Percentiles rank a stretch among this genome's conserved stretches.
Conservation (phyloP, 2,329 filamentous ascomycete species). For the Colletotrichum eremochloae region DNA sequence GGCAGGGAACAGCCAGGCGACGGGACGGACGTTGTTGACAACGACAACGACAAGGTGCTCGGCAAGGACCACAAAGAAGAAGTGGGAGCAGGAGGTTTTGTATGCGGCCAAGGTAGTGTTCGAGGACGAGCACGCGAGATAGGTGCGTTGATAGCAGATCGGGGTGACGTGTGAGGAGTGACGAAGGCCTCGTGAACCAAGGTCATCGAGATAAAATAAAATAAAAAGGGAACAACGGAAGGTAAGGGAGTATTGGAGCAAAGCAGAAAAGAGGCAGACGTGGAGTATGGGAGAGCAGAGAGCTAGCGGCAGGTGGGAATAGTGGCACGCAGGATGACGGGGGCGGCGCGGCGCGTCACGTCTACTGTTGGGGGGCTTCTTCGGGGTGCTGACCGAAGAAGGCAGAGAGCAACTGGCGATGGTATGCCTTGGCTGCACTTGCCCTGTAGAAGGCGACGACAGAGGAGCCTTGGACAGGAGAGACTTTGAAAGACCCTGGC, state of each 20-base stretch:
- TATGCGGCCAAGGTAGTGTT: slow-evolving; percentile 5
- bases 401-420: slow-evolving; percentile 13
- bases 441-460: slow-evolving; percentile 23
- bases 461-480: slow-evolving; percentile 26
- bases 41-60: slow-evolving; percentile 20
- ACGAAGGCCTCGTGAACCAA: slow-evolving; percentile 22
- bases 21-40: slow-evolving; percentile 1
- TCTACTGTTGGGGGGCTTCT: neutral
- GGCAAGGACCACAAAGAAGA: slow-evolving; percentile 16
- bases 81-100: neutral
- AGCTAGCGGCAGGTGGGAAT: slow-evolving; percentile 37
- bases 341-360: slow-evolving; percentile 20
- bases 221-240: slow-evolving; percentile 24
- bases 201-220: slow-evolving; percentile 27
- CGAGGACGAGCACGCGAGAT: slow-evolving; percentile 8
- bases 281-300: slow-evolving; percentile 25
- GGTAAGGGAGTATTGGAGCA: slow-evolving; percentile 25
- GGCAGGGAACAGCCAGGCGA: slow-evolving; percentile 11
- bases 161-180: slow-evolving; percentile 6
- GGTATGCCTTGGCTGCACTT: slow-evolving; percentile 34
- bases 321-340: slow-evolving; percentile 31
- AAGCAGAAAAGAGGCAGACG: slow-evolving; percentile 28
- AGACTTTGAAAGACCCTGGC: slow-evolving; percentile 22
- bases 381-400: slow-evolving; percentile 25
- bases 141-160: slow-evolving; percentile 11